Conservation (phyloP, 2,329 filamentous ascomycete species). For the Monilinia aucupariae region DNA sequence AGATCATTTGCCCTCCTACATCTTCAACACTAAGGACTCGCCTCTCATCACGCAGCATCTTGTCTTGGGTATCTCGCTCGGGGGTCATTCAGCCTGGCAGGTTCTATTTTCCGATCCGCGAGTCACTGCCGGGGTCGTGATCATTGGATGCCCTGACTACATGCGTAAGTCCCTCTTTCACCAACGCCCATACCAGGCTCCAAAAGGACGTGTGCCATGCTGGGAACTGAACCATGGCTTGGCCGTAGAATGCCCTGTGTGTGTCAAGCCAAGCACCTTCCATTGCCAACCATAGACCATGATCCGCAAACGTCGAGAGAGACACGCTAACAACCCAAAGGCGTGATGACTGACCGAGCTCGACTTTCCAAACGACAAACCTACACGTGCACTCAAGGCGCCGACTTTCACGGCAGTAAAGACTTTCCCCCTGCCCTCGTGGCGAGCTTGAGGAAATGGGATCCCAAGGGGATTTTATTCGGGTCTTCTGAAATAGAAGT, state of each 20-base stretch:
- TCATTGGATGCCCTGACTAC: conserved; percentile 90
- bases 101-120: conserved; percentile 71
- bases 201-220: too few relatives aligned
- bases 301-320: too few relatives aligned
- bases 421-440: conserved; percentile 72
- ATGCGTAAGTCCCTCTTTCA: conserved; percentile 45
- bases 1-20: conserved; percentile 69
- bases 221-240: neutral
- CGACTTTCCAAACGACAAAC: conserved; percentile 59
- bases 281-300: too few relatives aligned
- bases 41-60: conserved; percentile 57
- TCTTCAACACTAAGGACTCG: conserved; percentile 50
- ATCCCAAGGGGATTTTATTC: conserved; percentile 72
- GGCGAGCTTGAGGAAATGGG: conserved; percentile 55
- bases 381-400: conserved; percentile 52
- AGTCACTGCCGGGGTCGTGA: conserved; percentile 69
- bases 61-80: conserved; percentile 76
- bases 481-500: conserved; percentile 40
- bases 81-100: conserved; percentile 86
- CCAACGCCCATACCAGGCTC: too few relatives aligned
- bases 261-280: neutral
- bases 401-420: conserved; percentile 65
- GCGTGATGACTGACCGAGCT: conserved; percentile 74
- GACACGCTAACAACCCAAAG: conserved; percentile 22
- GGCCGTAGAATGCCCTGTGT: neutral